Base-by-base conservation (phyloP, 768 basidiomycete genomes). In the Clitopilus passeckerianus region DNA sequence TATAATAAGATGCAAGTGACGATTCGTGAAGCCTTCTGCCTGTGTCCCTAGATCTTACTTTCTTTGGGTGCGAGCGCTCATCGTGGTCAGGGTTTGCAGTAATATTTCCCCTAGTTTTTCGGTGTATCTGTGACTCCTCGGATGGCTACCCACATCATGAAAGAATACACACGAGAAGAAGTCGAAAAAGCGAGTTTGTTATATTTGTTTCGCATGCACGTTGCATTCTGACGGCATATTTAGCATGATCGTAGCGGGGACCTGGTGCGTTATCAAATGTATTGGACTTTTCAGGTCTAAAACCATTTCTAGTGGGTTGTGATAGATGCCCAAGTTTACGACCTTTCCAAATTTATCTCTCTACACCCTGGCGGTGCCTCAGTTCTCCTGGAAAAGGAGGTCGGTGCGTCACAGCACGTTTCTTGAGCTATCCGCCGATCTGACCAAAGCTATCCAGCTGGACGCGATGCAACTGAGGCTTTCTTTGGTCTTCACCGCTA, bases 291-390 rank as follows among this genome's bases (percentile, higher is more conserved):
- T 34, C 22, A 53, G 16, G 16, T 34, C 33, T 27, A 34, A 27
- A 30, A 34, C 9, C n/a, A 34, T 34, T 33, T 34, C 10, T 54
- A 91, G 86, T 94, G 91, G 91, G 75, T 94, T 53, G 81, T 93
- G 62, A 83, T 94, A 62, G 92, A 96, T 69, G 79, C 86, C 30
- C 90, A 87, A 66, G 93, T 93, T 27, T 94, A 87, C 71, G 86
- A 95, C 72, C 72, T 95, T 20, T 83, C 87, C 20, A 84, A 80
- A 65, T 95, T 98, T 76, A 81, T 82, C 64, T 79, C 78, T 53
- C 74, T 95, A 54, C 94, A 97, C 66, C 94, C 92, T 0, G 94
- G 93, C 59, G 93, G 93, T 27, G 68, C 80, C 0, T 79, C 83
- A 2, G 93, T 93, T 9, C 80, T 97, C 20, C 71, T 86, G 23